Percentiles rank a stretch among this genome's conserved stretches.
Conservation (phyloP, 352 stramenopile genomes). For the Phytophthora agathidicida region DNA sequence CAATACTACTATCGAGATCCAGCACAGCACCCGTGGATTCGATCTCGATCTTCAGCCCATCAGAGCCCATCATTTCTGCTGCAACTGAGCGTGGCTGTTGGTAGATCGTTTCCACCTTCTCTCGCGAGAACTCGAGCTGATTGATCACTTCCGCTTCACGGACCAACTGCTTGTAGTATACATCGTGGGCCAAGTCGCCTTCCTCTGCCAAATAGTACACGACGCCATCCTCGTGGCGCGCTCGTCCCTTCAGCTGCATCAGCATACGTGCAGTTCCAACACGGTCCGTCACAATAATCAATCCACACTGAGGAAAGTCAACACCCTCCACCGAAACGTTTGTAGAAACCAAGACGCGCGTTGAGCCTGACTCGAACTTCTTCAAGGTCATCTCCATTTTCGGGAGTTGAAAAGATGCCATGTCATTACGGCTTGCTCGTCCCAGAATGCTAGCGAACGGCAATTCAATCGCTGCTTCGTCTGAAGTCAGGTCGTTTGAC, state of each 20-base stretch:
- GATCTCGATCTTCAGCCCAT: slow-evolving; percentile 45
- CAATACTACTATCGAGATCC: slow-evolving; percentile 77
- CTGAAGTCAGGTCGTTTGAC: neutral
- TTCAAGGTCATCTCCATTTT: slow-evolving; percentile 63
- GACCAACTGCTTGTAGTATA: slow-evolving; percentile 56
- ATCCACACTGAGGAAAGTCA: slow-evolving; percentile 76
- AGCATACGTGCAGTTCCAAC: slow-evolving; percentile 65
- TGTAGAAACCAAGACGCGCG: slow-evolving; percentile 75
- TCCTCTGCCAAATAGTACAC: slow-evolving; percentile 79
- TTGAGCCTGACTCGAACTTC: slow-evolving; percentile 60
- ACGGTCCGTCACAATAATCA: slow-evolving; percentile 70
- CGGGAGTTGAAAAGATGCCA: slow-evolving; percentile 58
- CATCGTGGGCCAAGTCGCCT: slow-evolving; percentile 45
- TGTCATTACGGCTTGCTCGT: slow-evolving; percentile 54
- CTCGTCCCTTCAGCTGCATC: slow-evolving; percentile 76
- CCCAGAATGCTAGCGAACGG: slow-evolving; percentile 74
- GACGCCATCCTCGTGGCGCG: slow-evolving; percentile 75
- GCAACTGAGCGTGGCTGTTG: slow-evolving; percentile 60
- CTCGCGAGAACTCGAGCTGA: slow-evolving; percentile 61
- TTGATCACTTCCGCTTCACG: slow-evolving; percentile 60
- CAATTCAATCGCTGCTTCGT: slow-evolving; percentile 11
- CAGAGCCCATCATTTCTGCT: slow-evolving; percentile 45
- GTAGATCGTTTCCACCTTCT: slow-evolving; percentile 67
- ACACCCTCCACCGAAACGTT: slow-evolving; percentile 81
- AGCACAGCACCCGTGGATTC: slow-evolving; percentile 65